Evolutionary conservation across 352 stramenopile genomes (phyloP), one percentile per base, ranked within the genome.

Genomic region (Globisporangium alternatum): DNA sequence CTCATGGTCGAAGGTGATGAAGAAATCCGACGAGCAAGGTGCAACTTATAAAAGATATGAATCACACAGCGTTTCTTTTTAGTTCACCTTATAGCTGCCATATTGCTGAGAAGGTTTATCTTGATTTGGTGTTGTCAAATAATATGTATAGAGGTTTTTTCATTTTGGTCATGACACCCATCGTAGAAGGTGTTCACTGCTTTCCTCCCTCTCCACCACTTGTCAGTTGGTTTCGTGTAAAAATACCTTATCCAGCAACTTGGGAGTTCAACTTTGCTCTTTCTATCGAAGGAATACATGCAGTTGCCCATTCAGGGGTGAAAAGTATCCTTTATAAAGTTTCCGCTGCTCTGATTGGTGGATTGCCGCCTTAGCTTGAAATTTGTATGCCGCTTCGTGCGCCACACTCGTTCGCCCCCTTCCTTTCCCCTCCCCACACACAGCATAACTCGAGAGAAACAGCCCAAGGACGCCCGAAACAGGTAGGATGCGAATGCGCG

Each of bases 401-500:
- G 33, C 31, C 35, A 47, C 35, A 22, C 53, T 56, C 31, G 22
- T 31, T 58, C 31, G 31, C 52, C 56, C 56, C 56, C 56, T 62
- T 39, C 30, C 31, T 25, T 31, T 25, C 56, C n/a, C 56, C 53
- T 33, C 56, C 56, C 25, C 56, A 62, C 56, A 62, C 56, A 63
- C 39, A 60, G 45, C 9, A 52, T 52, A 33, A 44, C 60, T 51
- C 48, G 17, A 56, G 22, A 65, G 60, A 59, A 65, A 59, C 60
- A 65, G 60, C 60, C 21, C 49, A 51, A 54, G 43, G 56, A 62
- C 56, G 56, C 28, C 49, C 25, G 60, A 60, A 60, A 54, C 39
- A 66, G 60, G 60, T 66, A 31, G 25, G 60, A n/a, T 15, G 25
- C 33, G 51, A 57, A 4, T 8, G 19, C 19, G 17, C 19, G 19